A percentile compares a stretch with the other conserved stretches of the same genome.
phyloP scores from a whole-genome alignment of 2,329 filamentous ascomycete genomes.

The Mariannaea sp. region DNA sequence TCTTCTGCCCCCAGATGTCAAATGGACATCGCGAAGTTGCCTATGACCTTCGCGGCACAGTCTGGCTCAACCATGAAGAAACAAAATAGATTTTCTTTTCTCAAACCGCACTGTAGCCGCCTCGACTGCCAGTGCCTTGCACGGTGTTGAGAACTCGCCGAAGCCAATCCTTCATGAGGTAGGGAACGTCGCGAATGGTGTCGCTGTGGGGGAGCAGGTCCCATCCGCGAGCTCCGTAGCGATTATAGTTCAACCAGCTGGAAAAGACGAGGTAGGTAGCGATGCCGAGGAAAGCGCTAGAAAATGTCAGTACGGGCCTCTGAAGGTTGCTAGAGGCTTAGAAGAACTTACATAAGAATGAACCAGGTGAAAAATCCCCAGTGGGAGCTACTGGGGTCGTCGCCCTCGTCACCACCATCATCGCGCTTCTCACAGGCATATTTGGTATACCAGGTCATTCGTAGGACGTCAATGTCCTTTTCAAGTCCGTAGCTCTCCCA shows the following conservation, averaged over 20 bases:
- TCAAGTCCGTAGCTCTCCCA: slow-evolving; percentile 74
- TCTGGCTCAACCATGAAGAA: slow-evolving; percentile 7
- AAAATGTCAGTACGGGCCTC: slow-evolving; percentile 28
- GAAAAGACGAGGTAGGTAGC: slow-evolving; percentile 96
- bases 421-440: slow-evolving; percentile 73
- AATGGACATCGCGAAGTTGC: background rate
- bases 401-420: slow-evolving; percentile 49
- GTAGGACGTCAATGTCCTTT: slow-evolving; percentile 65
- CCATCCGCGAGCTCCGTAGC: slow-evolving; percentile 93
- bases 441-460: slow-evolving; percentile 84
- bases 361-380: slow-evolving; percentile 99
- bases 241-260: slow-evolving; percentile 98
- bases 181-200: slow-evolving; percentile 88
- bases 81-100: slow-evolving; percentile 4
- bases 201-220: slow-evolving; percentile 93
- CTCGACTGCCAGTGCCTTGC: slow-evolving; percentile 80
- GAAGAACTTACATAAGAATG: slow-evolving; percentile 77
- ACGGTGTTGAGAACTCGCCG: slow-evolving; percentile 81
- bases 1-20: background rate
- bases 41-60: slow-evolving; percentile 1
- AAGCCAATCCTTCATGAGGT: slow-evolving; percentile 87
- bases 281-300: slow-evolving; percentile 79
- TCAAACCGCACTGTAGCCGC: slow-evolving; percentile 93
- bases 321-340: too few relatives aligned
- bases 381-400: slow-evolving; percentile 55